Percentiles rank a stretch among this genome's conserved stretches.
Evolutionary conservation across 2,329 filamentous ascomycete species (phyloP).

Genomic region (Fusarium xyrophilum): DNA sequence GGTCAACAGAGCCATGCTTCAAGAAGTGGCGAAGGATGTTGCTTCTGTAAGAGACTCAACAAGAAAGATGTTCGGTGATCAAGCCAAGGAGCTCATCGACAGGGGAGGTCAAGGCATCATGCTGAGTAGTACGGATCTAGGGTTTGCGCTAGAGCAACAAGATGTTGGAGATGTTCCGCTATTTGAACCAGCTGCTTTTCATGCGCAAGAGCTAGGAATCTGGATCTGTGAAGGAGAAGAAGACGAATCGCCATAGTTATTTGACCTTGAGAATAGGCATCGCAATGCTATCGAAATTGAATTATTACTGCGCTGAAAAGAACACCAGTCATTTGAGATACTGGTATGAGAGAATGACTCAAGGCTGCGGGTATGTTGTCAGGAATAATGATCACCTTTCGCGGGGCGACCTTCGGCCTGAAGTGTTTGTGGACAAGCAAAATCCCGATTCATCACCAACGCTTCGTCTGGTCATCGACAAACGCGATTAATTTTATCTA

Average conservation of each 20-base stretch:
- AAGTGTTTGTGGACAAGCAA: background rate
- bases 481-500: background rate
- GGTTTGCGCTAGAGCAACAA: background rate
- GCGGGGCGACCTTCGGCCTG: background rate
- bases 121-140: background rate
- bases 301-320: background rate
- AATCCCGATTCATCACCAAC: background rate
- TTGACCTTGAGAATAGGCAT: fast-evolving
- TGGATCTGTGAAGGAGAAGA: background rate
- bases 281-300: background rate
- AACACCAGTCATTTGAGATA: no score
- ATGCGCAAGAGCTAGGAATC: background rate
- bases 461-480: background rate
- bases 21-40: background rate
- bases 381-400: background rate
- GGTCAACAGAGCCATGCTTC: background rate
- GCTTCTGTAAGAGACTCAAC: background rate
- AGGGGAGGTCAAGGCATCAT: background rate
- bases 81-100: background rate
- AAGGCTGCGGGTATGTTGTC: background rate
- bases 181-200: background rate
- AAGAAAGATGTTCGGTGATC: background rate
- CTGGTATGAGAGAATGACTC: background rate
- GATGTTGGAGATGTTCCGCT: background rate
- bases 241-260: background rate